These are phyloP conservation scores for Mortierella sp. DNA, from an alignment of 371 early-diverging fungal genomes.

Conservation along the genomic window DNA sequence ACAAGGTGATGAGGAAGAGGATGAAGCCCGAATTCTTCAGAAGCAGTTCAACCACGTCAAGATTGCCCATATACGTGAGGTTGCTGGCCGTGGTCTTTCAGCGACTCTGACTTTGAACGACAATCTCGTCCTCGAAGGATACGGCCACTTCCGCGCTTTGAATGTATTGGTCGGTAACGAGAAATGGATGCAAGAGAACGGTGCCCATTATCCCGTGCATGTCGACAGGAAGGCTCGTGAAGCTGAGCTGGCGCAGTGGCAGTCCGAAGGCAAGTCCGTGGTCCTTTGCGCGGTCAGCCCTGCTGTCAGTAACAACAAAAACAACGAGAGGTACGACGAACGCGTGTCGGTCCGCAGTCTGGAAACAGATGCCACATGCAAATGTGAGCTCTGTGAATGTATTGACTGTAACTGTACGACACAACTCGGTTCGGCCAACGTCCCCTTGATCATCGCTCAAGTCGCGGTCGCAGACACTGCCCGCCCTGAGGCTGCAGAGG, in stretches of 20 bases:
- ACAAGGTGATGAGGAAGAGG: slow-evolving; percentile 17
- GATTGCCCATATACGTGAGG: slow-evolving; percentile 68
- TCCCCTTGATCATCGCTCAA: slow-evolving; percentile 62
- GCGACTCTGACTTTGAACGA: slow-evolving; percentile 58
- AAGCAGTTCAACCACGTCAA: slow-evolving; percentile 63
- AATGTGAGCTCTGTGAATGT: slow-evolving; percentile 62
- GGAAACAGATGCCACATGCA: slow-evolving; percentile 60
- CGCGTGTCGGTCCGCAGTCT: slow-evolving; percentile 23
- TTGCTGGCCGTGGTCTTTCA: slow-evolving; percentile 74
- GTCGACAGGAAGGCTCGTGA: slow-evolving; percentile 37
- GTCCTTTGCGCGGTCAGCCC: slow-evolving; percentile 70
- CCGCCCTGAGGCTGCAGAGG: slow-evolving; percentile 63
- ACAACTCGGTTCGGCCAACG: slow-evolving; percentile 36
- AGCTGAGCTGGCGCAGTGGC: slow-evolving; percentile 64
- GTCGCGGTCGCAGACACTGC: slow-evolving; percentile 68
- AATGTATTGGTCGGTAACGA: slow-evolving; percentile 75
- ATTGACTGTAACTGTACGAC: slow-evolving; percentile 52
- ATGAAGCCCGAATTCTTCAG: slow-evolving; percentile 18
- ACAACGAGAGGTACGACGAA: not conserved
- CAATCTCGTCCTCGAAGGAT: slow-evolving; percentile 37
- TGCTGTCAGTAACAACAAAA: slow-evolving; percentile 29
- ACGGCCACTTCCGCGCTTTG: slow-evolving; percentile 58
- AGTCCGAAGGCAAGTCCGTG: slow-evolving; percentile 69
- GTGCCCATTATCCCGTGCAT: slow-evolving; percentile 60
- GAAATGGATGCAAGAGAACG: slow-evolving; percentile 77